Evolutionary conservation across 2,329 filamentous ascomycete species (phyloP).

Genomic region (Venturia oleaginea): DNA sequence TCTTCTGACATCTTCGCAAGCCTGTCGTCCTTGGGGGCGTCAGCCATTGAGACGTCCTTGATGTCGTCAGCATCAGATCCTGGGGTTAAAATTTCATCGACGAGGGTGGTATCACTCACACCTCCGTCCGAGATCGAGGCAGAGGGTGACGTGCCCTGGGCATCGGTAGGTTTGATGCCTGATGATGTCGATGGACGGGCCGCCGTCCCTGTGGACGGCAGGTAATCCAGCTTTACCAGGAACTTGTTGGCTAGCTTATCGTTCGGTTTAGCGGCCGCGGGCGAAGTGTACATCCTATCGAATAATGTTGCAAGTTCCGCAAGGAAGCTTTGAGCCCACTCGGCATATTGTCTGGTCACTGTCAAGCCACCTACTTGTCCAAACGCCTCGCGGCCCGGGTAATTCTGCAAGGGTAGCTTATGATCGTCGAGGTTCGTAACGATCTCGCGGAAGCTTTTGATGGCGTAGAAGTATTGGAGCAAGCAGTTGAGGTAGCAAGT

Average conservation of each 20-base stretch:
- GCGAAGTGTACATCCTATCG: conserved; percentile 55
- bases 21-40: conserved; percentile 15
- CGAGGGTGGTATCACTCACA: conserved; percentile 9
- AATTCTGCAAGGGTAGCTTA: conserved; percentile 32
- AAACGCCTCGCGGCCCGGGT: conserved; percentile 49
- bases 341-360: conserved; percentile 50
- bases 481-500: conserved; percentile 98
- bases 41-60: not conserved
- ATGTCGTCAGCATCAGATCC: conserved; percentile 7
- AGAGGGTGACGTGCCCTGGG: not conserved
- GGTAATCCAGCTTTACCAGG: conserved; percentile 57
- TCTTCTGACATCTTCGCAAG: not conserved
- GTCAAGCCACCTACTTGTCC: conserved; percentile 70
- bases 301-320: conserved; percentile 65
- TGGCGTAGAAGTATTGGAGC: conserved; percentile 87
- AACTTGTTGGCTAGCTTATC: conserved; percentile 42
- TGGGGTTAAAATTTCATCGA: conserved; percentile 9
- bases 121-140: not conserved
- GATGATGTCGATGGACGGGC: not conserved
- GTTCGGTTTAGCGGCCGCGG: conserved; percentile 34
- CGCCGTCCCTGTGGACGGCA: conserved; percentile 39
- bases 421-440: conserved; percentile 67
- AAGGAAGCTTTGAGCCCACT: conserved; percentile 63
- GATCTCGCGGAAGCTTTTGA: conserved; percentile 71
- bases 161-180: not conserved